phyloP scores from a whole-genome alignment of 2,329 filamentous ascomycete species.

The Metarhizium guizhouense region DNA sequence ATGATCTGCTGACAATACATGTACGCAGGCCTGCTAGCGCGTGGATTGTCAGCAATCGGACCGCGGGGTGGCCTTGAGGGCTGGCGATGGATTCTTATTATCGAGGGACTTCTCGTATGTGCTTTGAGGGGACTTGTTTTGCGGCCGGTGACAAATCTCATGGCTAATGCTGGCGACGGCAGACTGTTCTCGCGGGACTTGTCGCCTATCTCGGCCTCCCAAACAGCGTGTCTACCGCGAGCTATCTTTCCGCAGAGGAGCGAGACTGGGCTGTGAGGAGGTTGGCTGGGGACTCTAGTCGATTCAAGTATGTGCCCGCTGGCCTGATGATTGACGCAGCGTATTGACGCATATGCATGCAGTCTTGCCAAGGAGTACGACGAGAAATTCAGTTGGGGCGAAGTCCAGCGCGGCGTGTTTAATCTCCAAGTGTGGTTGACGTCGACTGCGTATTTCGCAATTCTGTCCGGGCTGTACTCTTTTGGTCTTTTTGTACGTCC shows the following conservation, averaged over 20 bases:
- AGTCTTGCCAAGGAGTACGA: slow-evolving; percentile 18
- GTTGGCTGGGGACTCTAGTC: slow-evolving; percentile 27
- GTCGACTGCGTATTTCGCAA: slow-evolving; percentile 51
- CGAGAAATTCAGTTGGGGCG: slow-evolving; percentile 50
- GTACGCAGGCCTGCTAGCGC: slow-evolving; percentile 55
- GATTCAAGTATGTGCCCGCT: slow-evolving; percentile 19
- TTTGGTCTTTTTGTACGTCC: slow-evolving; percentile 52
- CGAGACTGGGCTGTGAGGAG: slow-evolving; percentile 37
- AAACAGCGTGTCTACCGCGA: slow-evolving; percentile 43
- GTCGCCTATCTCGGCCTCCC: slow-evolving; percentile 46
- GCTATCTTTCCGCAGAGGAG: slow-evolving; percentile 44
- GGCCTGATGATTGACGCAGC: not conserved
- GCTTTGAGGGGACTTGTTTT: not conserved
- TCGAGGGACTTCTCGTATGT: slow-evolving; percentile 38
- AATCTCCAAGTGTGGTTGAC: slow-evolving; percentile 55
- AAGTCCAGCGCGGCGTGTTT: slow-evolving; percentile 52
- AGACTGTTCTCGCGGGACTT: slow-evolving; percentile 46
- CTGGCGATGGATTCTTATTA: slow-evolving; percentile 64
- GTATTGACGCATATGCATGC: not conserved
- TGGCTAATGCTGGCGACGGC: not conserved
- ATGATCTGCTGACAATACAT: slow-evolving; percentile 49
- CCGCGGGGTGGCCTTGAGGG: slow-evolving; percentile 56
- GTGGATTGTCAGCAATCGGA: slow-evolving; percentile 58
- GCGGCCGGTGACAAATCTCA: not conserved
- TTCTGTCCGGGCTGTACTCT: slow-evolving; percentile 49